phyloP scores from a whole-genome alignment of 306 rosid genomes.

The Cyamopsis tetragonoloba region DNA sequence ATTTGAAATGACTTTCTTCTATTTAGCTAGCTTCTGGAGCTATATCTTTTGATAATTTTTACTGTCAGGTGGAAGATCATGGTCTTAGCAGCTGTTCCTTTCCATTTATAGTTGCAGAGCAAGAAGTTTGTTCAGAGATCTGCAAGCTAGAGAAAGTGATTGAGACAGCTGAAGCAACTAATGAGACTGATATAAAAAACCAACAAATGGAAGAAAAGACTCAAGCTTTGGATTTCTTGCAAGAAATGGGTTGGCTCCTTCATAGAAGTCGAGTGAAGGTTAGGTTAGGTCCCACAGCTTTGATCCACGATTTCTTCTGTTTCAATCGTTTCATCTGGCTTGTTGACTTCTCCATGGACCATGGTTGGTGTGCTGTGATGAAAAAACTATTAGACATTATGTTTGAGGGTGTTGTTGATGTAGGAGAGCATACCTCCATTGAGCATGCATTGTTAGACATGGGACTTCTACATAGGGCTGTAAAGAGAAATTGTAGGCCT shows the following conservation, averaged over 20 bases:
- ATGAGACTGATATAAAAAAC: conserved; percentile 16
- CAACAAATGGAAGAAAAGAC: conserved; percentile 46
- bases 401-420: conserved; percentile 52
- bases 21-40: conserved; percentile 1
- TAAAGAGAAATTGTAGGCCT: conserved; percentile 50
- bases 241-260: conserved; percentile 85
- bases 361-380: conserved; percentile 70
- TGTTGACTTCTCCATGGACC: conserved; percentile 74
- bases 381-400: conserved; percentile 58
- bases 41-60: neutral
- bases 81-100: conserved; percentile 71
- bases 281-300: conserved; percentile 55
- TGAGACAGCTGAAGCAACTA: conserved; percentile 37
- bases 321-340: conserved; percentile 62
- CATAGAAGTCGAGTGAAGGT: conserved; percentile 53
- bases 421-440: conserved; percentile 52
- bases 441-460: conserved; percentile 54
- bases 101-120: conserved; percentile 83
- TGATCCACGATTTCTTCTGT: conserved; percentile 44
- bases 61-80: conserved; percentile 68
- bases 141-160: conserved; percentile 52
- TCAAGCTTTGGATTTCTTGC: conserved; percentile 63
- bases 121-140: conserved; percentile 70
- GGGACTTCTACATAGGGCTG: conserved; percentile 74
- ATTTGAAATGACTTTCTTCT: neutral